These are phyloP conservation scores for Coemansia reversa DNA, from an alignment of 192 early-diverging fungal genomes.

Conservation along the genomic window DNA sequence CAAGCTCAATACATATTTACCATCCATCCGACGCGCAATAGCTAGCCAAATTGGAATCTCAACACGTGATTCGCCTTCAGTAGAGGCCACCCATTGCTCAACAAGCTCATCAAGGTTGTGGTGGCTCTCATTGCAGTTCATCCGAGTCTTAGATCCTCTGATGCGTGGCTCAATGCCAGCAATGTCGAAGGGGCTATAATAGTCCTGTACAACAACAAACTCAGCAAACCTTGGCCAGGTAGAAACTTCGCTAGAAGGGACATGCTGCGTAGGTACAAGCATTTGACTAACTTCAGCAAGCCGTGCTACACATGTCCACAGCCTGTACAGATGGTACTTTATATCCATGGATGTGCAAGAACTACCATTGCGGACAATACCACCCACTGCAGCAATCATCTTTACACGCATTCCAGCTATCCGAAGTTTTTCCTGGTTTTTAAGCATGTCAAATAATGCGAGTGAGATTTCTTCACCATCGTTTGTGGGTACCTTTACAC, in stretches of 20 bases:
- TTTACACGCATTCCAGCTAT: conserved; percentile 41
- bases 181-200: conserved; percentile 18
- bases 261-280: not conserved
- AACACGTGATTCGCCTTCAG: conserved; percentile 23
- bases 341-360: conserved; percentile 16
- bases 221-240: conserved; percentile 27
- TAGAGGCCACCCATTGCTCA: conserved; percentile 21
- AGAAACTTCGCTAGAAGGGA: not conserved
- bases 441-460: conserved; percentile 34
- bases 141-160: conserved; percentile 31
- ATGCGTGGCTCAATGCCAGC: conserved; percentile 34
- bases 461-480: conserved; percentile 26
- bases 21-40: conserved; percentile 16
- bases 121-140: not conserved
- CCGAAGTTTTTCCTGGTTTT: conserved; percentile 41
- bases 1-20: conserved; percentile 28
- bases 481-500: conserved; percentile 16
- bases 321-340: conserved; percentile 43
- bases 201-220: conserved; percentile 43
- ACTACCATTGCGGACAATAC: conserved; percentile 22
- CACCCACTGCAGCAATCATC: conserved; percentile 40
- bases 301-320: conserved; percentile 45
- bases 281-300: conserved; percentile 11
- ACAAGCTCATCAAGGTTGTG: conserved; percentile 19
- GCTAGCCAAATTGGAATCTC: conserved; percentile 42